Percentiles rank a stretch among this genome's conserved stretches.
These are phyloP conservation scores for Botrytis tulipae DNA, from an alignment of 2,329 filamentous ascomycete genomes.

Conservation along the genomic window DNA sequence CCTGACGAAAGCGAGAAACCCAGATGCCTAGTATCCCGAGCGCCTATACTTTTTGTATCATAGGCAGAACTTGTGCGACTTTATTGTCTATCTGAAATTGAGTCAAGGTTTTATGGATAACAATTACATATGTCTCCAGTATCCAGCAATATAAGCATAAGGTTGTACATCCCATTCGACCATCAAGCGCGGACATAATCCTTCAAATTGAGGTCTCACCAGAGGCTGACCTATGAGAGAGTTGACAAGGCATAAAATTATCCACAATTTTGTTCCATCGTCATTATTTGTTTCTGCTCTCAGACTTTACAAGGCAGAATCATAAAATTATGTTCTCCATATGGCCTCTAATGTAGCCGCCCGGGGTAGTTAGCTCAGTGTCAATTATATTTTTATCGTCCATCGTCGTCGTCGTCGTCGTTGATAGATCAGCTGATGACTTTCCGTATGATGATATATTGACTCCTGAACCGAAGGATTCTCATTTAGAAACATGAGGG, in stretches of 20 bases:
- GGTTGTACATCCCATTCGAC: conserved; percentile 3
- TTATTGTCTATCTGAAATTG: not conserved
- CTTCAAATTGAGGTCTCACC: conserved; percentile 12
- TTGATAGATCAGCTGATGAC: not conserved
- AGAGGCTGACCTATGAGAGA: conserved; percentile 5
- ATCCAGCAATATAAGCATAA: not conserved
- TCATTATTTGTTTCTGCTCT: not conserved
- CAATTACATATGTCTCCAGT: not conserved
- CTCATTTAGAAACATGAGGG: not conserved
- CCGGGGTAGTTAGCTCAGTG: not conserved
- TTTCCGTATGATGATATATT: not conserved
- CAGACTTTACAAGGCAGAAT: not conserved
- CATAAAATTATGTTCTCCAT: conserved; percentile 1
- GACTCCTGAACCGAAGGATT: not conserved
- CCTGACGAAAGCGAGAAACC: not conserved
- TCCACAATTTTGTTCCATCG: not conserved
- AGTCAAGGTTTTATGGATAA: not conserved
- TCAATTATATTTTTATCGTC: not conserved
- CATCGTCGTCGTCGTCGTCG: conserved; percentile 4
- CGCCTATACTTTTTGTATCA: conserved; percentile 7
- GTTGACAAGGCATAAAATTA: not conserved
- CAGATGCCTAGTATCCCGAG: conserved; percentile 9
- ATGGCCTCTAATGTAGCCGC: conserved; percentile 1
- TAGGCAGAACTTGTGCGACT: not conserved
- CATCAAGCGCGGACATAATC: conserved; percentile 13